Conservation (phyloP, 164 flowering plant genomes). For the Cinnamomum chago region DNA sequence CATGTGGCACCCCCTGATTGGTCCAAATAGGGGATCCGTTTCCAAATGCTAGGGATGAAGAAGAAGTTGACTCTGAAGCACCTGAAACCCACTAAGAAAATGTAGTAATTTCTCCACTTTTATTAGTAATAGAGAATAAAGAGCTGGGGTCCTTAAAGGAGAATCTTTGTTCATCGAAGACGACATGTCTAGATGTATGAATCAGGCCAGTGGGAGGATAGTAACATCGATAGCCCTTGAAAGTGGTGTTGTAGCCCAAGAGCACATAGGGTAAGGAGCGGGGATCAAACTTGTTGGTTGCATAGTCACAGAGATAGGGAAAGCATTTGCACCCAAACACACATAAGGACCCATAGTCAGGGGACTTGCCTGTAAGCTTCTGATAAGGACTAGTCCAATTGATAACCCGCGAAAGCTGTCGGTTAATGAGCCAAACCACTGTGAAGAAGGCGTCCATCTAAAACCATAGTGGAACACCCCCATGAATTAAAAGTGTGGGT, state of each 20-base stretch:
- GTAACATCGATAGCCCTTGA: constrained; percentile 9
- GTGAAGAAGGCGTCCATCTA: neutral
- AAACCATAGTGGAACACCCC: neutral
- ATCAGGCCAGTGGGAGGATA: neutral
- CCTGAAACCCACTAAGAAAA: neutral
- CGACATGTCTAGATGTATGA: constrained; percentile 3
- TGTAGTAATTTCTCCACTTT: too few species aligned
- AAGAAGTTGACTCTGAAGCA: too few species aligned
- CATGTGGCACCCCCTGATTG: too few species aligned
- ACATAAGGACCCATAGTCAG: too few species aligned
- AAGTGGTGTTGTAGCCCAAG: constrained; percentile 3
- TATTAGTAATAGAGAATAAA: neutral
- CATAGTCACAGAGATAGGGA: too few species aligned
- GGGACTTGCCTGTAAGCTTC: too few species aligned
- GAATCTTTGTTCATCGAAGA: neutral
- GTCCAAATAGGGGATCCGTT: too few species aligned
- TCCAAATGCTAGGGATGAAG: too few species aligned
- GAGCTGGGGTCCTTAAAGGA: neutral
- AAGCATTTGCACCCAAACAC: too few species aligned
- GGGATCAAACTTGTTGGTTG: neutral
- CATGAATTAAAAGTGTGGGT: neutral
- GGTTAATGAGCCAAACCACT: neutral
- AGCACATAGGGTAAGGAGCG: neutral
- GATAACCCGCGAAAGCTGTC: neutral
- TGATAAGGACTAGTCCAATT: too few species aligned